These are phyloP conservation scores for Mycena sanguinolenta DNA, from an alignment of 768 basidiomycete genomes.

Conservation along the genomic window DNA sequence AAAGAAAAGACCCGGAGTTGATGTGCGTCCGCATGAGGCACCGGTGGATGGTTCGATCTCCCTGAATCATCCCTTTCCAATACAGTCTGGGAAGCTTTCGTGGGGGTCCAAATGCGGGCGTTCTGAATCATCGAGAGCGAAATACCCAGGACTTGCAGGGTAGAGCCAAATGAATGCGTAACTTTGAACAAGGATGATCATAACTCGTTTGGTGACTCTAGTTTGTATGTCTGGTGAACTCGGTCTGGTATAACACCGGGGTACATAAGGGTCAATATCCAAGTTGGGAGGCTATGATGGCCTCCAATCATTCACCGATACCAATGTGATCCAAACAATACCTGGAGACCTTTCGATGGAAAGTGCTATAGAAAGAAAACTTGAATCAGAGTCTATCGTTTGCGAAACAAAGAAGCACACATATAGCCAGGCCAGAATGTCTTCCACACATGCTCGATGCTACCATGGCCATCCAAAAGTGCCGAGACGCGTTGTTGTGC, in stretches of 20 bases:
- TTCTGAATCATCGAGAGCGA: too few relatives aligned
- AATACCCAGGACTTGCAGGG: neutral
- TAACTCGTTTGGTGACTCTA: neutral
- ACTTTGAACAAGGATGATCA: neutral
- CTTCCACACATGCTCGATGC: neutral
- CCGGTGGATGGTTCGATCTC: too few relatives aligned
- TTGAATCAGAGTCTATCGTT: neutral
- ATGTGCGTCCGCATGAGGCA: too few relatives aligned
- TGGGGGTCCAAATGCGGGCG: too few relatives aligned
- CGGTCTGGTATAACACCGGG: neutral
- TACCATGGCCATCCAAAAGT: neutral
- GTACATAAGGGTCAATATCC: conserved; percentile 27
- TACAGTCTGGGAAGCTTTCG: too few relatives aligned
- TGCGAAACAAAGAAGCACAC: neutral
- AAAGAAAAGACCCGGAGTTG: too few relatives aligned
- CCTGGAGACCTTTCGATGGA: neutral
- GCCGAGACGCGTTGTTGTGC: neutral
- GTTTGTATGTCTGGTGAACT: neutral
- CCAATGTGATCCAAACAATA: neutral
- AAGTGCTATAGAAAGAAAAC: neutral
- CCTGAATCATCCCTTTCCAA: too few relatives aligned
- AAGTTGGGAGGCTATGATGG: neutral
- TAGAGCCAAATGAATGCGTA: neutral
- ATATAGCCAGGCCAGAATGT: neutral
- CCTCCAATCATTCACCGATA: neutral